phyloP scores from a whole-genome alignment of 768 basidiomycete genomes.

The Hortiboletus flavorubellus region DNA sequence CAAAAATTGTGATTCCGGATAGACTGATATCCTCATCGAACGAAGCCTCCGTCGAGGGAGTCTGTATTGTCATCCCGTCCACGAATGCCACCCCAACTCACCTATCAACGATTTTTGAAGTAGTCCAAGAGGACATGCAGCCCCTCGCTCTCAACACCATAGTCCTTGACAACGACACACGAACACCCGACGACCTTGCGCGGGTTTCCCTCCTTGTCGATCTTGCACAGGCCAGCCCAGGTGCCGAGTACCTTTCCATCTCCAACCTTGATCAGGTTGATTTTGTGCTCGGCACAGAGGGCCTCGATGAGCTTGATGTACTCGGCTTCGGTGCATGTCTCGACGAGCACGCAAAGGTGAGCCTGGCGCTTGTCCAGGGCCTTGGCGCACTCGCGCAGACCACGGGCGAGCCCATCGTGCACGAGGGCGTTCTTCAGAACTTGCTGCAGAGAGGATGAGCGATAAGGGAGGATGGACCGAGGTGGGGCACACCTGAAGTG shows the following conservation, averaged over 20 bases:
- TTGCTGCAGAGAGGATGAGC: constrained; percentile 55
- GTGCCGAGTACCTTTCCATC: constrained; percentile 97
- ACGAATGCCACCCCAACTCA: constrained; percentile 22
- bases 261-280: constrained; percentile 98
- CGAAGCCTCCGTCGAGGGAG: constrained; percentile 85
- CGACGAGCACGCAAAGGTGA: constrained; percentile 97
- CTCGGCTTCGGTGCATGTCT: constrained; percentile 98
- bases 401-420: constrained; percentile 97
- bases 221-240: constrained; percentile 99
- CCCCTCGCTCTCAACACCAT: constrained; percentile 92
- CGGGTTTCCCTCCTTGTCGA: constrained; percentile 98
- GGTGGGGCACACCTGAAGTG: constrained; percentile 62
- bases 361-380: constrained; percentile 98
- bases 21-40: constrained; percentile 55
- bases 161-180: constrained; percentile 97
- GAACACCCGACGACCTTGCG: constrained; percentile 92
- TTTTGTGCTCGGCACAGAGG: constrained; percentile 98
- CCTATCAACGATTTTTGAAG: constrained; percentile 86
- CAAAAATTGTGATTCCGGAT: constrained; percentile 36
- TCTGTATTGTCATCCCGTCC: constrained; percentile 77
- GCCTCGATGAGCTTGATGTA: constrained; percentile 99
- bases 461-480: neutral
- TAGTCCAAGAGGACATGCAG: constrained; percentile 91
- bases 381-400: constrained; percentile 97
- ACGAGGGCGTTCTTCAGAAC: constrained; percentile 98